Evolutionary conservation across 257 asterid species (phyloP).

Genomic region (Nicotiana attenuata): DNA sequence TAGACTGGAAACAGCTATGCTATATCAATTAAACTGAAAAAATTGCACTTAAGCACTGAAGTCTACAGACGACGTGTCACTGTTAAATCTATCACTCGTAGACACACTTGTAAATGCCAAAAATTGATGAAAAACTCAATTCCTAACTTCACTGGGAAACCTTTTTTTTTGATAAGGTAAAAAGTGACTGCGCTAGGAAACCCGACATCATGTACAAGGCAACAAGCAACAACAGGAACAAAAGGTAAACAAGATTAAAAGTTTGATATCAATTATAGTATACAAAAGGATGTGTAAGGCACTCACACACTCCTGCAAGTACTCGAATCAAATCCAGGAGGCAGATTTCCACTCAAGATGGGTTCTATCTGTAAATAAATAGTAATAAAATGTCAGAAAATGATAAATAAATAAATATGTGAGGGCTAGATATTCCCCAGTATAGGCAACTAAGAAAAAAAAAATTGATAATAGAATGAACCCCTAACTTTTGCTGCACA

Average conservation of each 20-base stretch:
- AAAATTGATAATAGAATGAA: background rate
- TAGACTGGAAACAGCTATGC: too few relatives aligned
- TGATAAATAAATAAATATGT: background rate
- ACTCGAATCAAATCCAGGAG: constrained; percentile 81
- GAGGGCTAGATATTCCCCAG: background rate
- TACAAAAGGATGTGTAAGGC: constrained; percentile 12
- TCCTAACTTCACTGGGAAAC: too few relatives aligned
- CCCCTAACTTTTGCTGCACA: background rate
- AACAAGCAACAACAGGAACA: background rate
- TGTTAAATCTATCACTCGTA: too few relatives aligned
- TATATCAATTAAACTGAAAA: too few relatives aligned
- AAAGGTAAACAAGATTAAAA: background rate
- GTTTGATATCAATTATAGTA: background rate
- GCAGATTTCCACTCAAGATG: constrained; percentile 82
- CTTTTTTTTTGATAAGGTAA: too few relatives aligned
- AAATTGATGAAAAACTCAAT: too few relatives aligned
- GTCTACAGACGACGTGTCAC: too few relatives aligned
- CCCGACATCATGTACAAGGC: background rate
- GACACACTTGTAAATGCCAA: too few relatives aligned
- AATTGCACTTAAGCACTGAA: too few relatives aligned
- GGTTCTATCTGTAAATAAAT: constrained; percentile 71
- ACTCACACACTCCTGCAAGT: constrained; percentile 96
- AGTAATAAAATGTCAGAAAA: constrained; percentile 15
- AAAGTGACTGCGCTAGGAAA: background rate
- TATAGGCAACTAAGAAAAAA: background rate